These are phyloP conservation scores for Isatis lusitanica DNA, from an alignment of 441 rosid genomes.

Conservation along the genomic window DNA sequence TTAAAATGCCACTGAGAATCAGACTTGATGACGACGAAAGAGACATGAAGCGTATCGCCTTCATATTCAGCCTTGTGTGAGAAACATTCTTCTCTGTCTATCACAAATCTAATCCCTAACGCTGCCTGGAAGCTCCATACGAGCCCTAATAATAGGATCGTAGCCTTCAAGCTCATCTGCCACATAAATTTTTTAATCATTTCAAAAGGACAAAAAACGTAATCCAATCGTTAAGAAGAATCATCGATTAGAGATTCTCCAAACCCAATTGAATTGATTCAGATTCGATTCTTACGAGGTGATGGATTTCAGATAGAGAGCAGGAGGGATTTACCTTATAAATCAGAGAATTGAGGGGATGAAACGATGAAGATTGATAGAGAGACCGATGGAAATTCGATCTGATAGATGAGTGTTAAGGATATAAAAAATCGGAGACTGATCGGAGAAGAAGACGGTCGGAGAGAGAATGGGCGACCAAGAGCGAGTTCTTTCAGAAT, in stretches of 20 bases:
- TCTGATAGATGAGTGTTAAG: slow-evolving; percentile 5
- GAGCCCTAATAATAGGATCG: slow-evolving; percentile 35
- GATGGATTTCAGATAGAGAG: neutral
- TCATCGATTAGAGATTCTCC: neutral
- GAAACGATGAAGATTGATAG: neutral
- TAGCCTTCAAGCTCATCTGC: slow-evolving; percentile 39
- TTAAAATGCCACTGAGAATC: slow-evolving; percentile 59
- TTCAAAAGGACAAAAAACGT: neutral
- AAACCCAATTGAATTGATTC: slow-evolving; percentile 6
- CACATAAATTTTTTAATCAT: neutral
- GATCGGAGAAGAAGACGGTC: slow-evolving; percentile 33
- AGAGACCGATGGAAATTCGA: slow-evolving; percentile 5
- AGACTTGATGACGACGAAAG: slow-evolving; percentile 70
- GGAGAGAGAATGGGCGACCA: slow-evolving; percentile 9
- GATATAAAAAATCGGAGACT: neutral
- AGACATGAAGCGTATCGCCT: slow-evolving; percentile 68
- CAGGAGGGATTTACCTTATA: slow-evolving; percentile 20
- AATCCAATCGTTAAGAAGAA: slow-evolving; percentile 1
- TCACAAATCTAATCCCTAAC: slow-evolving; percentile 60
- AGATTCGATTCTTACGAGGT: slow-evolving; percentile 22
- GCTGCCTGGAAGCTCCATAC: slow-evolving; percentile 40
- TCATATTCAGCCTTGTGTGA: slow-evolving; percentile 63
- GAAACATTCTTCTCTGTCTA: slow-evolving; percentile 77
- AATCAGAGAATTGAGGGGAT: slow-evolving; percentile 3
- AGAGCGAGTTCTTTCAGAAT: slow-evolving; percentile 20